A percentile compares a stretch with the other conserved stretches of the same genome.
Conservation (phyloP, 257 asterid genomes). For the Penstemon newberryi region DNA sequence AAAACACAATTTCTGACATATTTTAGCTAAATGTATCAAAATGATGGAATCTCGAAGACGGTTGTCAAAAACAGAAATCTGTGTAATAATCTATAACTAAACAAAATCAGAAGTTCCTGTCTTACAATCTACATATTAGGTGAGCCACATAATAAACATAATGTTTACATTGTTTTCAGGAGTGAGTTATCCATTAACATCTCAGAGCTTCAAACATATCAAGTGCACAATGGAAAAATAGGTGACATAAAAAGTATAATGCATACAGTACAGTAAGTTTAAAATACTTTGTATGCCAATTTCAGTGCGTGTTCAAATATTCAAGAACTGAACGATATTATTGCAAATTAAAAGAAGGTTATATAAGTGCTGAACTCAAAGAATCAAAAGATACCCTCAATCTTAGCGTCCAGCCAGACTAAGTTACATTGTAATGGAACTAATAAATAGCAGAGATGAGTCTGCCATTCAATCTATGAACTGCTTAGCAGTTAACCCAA, state of each 20-base stretch:
- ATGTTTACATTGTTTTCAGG: not conserved
- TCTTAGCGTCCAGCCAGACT: too few species aligned
- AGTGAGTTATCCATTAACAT: not conserved
- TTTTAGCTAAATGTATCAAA: constrained; percentile 1
- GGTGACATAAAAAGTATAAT: too few species aligned
- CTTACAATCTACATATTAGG: not conserved
- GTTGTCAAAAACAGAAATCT: constrained; percentile 13
- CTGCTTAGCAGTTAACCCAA: not conserved
- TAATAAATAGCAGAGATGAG: not conserved
- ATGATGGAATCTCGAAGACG: not conserved
- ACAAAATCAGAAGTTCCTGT: constrained; percentile 7
- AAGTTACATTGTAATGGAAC: too few species aligned
- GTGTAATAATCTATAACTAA: constrained; percentile 1
- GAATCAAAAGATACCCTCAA: too few species aligned
- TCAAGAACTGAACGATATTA: too few species aligned
- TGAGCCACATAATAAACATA: not conserved
- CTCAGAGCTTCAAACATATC: constrained; percentile 3
- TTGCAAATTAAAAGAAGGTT: too few species aligned
- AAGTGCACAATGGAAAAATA: not conserved
- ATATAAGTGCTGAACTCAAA: too few species aligned
- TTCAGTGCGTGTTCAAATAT: too few species aligned
- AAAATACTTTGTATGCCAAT: too few species aligned
- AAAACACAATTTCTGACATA: not conserved
- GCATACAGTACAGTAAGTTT: too few species aligned
- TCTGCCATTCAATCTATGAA: constrained; percentile 2